Evolutionary conservation across 78 protist species (phyloP).

Genomic region (slime mould (Dictyostelium discoideum)): DNA sequence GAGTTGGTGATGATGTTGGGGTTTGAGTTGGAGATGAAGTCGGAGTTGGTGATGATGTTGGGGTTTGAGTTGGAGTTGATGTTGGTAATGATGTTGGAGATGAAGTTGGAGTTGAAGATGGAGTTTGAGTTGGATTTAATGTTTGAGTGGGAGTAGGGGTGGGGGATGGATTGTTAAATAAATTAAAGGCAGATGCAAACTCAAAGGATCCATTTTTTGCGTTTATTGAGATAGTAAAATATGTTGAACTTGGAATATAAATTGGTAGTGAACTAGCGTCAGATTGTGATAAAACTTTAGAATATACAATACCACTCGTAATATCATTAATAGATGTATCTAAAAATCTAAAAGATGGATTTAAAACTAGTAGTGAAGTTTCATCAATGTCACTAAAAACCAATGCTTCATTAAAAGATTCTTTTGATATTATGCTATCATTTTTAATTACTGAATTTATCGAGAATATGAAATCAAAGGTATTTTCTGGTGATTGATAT

Average conservation of each 20-base stretch:
- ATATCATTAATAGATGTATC: not conserved
- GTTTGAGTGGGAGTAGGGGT: not conserved
- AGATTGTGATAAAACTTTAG: not conserved
- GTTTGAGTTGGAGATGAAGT: not conserved
- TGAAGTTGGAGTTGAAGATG: not conserved
- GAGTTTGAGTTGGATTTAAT: not conserved
- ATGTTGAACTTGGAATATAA: not conserved
- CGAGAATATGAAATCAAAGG: not conserved
- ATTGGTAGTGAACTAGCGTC: not conserved
- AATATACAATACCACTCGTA: not conserved
- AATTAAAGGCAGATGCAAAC: not conserved
- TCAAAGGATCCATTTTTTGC: not conserved
- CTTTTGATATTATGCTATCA: not conserved
- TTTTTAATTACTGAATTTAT: not conserved
- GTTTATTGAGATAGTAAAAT: not conserved
- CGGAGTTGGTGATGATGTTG: not conserved
- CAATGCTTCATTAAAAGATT: not conserved
- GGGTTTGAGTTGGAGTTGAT: not conserved
- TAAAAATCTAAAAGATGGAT: not conserved
- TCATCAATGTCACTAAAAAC: not conserved
- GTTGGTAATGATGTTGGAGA: not conserved
- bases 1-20: not conserved
- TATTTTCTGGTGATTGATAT: not conserved
- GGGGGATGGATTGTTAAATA: not conserved
- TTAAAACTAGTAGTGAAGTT: not conserved